Conservation (phyloP, 2,329 filamentous ascomycete species). For the Alternaria conjuncta region DNA sequence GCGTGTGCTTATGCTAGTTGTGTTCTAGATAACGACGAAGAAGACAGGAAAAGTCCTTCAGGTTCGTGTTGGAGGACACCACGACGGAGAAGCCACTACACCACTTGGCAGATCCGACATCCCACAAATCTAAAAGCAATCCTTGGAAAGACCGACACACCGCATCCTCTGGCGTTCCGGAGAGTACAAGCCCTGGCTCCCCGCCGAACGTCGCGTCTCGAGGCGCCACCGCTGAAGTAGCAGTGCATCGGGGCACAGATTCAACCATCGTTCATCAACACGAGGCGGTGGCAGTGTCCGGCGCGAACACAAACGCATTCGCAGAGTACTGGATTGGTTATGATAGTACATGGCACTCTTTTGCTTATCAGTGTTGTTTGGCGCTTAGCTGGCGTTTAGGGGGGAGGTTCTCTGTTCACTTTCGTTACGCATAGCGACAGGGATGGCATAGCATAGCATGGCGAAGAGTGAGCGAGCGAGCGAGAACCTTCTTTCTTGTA, state of each 20-base stretch:
- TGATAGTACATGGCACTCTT: constrained; percentile 2
- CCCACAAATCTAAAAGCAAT: background rate
- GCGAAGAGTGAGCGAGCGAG: background rate
- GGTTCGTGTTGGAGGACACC: background rate
- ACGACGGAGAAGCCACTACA: background rate
- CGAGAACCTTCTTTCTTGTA: background rate
- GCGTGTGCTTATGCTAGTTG: background rate
- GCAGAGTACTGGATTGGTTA: constrained; percentile 19
- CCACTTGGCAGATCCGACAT: background rate
- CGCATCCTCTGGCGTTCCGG: background rate
- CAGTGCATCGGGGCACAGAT: background rate
- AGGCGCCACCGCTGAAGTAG: background rate
- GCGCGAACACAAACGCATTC: constrained; percentile 6
- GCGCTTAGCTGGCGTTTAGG: background rate
- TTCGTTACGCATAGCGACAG: background rate
- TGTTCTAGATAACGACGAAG: background rate
- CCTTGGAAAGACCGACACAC: background rate
- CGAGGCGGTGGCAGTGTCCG: background rate
- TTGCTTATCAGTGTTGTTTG: background rate
- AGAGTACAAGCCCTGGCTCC: background rate
- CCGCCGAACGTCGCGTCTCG: background rate
- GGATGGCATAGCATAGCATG: background rate
- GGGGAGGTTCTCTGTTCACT: background rate
- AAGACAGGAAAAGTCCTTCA: background rate
- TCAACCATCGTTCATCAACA: background rate